phyloP scores from a whole-genome alignment of 306 rosid genomes.

The Pyrus bretschneideri region DNA sequence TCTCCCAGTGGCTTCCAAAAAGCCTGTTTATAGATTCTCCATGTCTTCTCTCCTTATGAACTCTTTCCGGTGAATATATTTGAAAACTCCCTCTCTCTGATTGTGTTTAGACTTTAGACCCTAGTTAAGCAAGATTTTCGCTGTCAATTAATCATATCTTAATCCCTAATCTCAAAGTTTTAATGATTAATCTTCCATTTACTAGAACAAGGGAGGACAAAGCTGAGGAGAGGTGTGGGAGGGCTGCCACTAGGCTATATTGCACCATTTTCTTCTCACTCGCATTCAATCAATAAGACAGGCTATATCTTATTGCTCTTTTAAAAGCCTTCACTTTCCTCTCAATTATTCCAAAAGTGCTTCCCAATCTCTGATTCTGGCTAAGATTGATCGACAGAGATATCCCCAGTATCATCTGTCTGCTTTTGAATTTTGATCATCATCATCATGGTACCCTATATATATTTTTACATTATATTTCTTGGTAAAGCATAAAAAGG shows the following conservation, averaged over 20 bases:
- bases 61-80: not conserved
- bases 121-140: not conserved
- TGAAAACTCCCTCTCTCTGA: not conserved
- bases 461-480: not conserved
- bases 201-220: not conserved
- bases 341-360: conserved; percentile 23
- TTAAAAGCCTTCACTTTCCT: conserved; percentile 26
- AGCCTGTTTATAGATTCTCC: conserved; percentile 33
- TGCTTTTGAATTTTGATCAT: conserved; percentile 21
- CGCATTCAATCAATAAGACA: conserved; percentile 30
- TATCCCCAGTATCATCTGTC: conserved; percentile 14
- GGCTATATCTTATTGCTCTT: conserved; percentile 29
- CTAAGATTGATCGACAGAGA: conserved; percentile 8
- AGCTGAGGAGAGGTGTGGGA: not conserved
- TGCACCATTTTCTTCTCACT: conserved; percentile 16
- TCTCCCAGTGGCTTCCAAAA: conserved; percentile 24
- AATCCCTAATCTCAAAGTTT: not conserved
- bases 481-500: not conserved
- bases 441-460: conserved; percentile 2
- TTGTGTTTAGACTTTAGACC: not conserved
- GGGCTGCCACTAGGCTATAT: not conserved
- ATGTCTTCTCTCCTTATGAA: conserved; percentile 31
- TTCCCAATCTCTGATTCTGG: conserved; percentile 22
- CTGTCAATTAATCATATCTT: not conserved
- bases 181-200: not conserved